These are phyloP conservation scores for Chalciporus sphaerocephalus DNA, from an alignment of 768 basidiomycete genomes.

Conservation along the genomic window DNA sequence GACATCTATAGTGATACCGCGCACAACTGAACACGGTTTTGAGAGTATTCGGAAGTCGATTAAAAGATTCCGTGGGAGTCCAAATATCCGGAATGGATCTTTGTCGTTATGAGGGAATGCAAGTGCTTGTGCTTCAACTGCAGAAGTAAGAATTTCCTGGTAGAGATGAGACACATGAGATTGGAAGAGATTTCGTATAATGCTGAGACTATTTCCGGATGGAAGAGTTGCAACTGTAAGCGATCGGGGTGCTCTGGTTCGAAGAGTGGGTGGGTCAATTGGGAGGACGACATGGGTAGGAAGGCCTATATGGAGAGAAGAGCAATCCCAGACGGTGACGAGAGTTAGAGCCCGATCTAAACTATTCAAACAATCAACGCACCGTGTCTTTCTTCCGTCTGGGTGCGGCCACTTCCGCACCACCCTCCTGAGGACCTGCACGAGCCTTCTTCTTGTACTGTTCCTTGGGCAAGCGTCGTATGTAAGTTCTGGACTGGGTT, in stretches of 20 bases:
- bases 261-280: constrained; percentile 41
- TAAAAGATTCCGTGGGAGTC: constrained; percentile 63
- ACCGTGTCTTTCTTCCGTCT: constrained; percentile 26
- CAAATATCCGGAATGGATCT: constrained; percentile 59
- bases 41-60: constrained; percentile 73
- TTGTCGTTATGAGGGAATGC: constrained; percentile 43
- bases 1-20: constrained; percentile 58
- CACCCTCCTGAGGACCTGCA: constrained; percentile 2
- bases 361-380: not conserved
- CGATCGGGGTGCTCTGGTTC: constrained; percentile 33
- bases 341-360: not conserved
- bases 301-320: constrained; percentile 35
- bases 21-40: constrained; percentile 66
- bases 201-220: constrained; percentile 34
- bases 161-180: not conserved
- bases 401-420: constrained; percentile 18
- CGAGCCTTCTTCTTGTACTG: not conserved
- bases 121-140: constrained; percentile 43
- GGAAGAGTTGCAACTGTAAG: constrained; percentile 40
- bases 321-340: not conserved
- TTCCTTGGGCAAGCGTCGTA: constrained; percentile 7
- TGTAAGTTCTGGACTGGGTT: constrained; percentile 9
- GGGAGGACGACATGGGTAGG: constrained; percentile 35
- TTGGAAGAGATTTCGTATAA: not conserved
- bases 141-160: constrained; percentile 31